These are phyloP conservation scores for Pseudogymnoascus sp. DNA, from an alignment of 2,329 filamentous ascomycete genomes.

Conservation along the genomic window DNA sequence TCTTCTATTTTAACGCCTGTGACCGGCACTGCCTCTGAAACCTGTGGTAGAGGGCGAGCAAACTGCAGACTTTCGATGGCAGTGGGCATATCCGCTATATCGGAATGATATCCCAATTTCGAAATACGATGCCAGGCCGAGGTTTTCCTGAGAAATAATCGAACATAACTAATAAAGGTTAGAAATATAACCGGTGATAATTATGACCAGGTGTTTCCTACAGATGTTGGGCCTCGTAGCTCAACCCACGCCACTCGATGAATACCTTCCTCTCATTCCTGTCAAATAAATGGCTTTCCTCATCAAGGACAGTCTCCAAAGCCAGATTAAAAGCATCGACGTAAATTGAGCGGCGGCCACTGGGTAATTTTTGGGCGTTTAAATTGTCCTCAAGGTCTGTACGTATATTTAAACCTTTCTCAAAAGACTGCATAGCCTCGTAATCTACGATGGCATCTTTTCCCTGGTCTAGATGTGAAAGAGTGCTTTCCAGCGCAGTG, in stretches of 20 bases:
- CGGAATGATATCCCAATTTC: conserved; percentile 69
- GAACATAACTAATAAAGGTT: conserved; percentile 60
- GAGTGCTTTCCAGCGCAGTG: conserved; percentile 63
- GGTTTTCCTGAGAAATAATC: conserved; percentile 86
- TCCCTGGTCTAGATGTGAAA: conserved; percentile 60
- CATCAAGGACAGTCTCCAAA: conserved; percentile 77
- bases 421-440: conserved; percentile 49
- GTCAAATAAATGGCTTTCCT: conserved; percentile 83
- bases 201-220: conserved; percentile 37
- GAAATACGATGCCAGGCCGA: conserved; percentile 81
- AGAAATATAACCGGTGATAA: conserved; percentile 9
- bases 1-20: conserved; percentile 13
- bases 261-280: conserved; percentile 72
- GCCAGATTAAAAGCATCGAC: conserved; percentile 95
- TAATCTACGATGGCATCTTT: conserved; percentile 72
- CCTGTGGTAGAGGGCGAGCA: conserved; percentile 44
- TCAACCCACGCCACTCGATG: conserved; percentile 59
- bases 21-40: conserved; percentile 16
- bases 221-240: conserved; percentile 86
- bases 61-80: conserved; percentile 60
- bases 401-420: conserved; percentile 32
- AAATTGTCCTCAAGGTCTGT: conserved; percentile 40
- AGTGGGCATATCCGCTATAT: conserved; percentile 64
- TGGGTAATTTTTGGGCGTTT: conserved; percentile 56
- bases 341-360: conserved; percentile 82